Evolutionary conservation across 768 basidiomycete species (phyloP), one percentile per base, ranked within the genome.

Genomic region (Podaxis sp.): DNA sequence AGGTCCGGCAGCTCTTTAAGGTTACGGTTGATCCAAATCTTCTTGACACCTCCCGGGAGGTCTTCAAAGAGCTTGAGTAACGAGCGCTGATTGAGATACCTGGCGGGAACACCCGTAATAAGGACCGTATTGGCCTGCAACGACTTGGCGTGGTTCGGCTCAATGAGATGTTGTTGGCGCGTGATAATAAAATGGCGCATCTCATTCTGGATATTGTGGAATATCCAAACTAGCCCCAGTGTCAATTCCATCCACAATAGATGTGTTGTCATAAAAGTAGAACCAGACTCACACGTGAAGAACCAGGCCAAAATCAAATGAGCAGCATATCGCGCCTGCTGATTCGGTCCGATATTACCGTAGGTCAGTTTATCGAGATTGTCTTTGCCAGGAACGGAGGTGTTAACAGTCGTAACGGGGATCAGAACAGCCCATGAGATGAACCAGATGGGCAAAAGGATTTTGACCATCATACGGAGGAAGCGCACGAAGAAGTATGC

Each of bases 401-500:
- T 89, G 58, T 80, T 77, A 56, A 85, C 84, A 26, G 83, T 75
- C 4, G 88, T 85, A 68, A 91, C 74, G 22, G 96, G 96, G 0
- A 99, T 76, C 36, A 99, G 84, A 62, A 97, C 79, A 55, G 77
- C 71, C 96, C 96, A 98, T 2, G 93, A 92, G 33, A 98, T 30
- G 54, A 94, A 65, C 96, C 94, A 99, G 69, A 97, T 93, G 24
- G 97, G 96, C 5, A 96, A 68, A 72, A 98, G 82, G 26, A 95
- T 77, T 66, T 87, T 84, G 55, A 87, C 72, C 85, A 97, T 90
- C 81, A 98, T 87, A 54, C 89, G 86, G 30, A 93, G 80, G 74
- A 92, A 98, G 58, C 94, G 90, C 51, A 97, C 88, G 68, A 92
- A 99, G 71, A 96, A 89, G 77, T 96, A 99, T 15, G 95, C 92